Evolutionary conservation across 495 filamentous ascomycete genomes (phyloP), one percentile per base, ranked within the genome.

Genomic region (Rhypophila decipiens): DNA sequence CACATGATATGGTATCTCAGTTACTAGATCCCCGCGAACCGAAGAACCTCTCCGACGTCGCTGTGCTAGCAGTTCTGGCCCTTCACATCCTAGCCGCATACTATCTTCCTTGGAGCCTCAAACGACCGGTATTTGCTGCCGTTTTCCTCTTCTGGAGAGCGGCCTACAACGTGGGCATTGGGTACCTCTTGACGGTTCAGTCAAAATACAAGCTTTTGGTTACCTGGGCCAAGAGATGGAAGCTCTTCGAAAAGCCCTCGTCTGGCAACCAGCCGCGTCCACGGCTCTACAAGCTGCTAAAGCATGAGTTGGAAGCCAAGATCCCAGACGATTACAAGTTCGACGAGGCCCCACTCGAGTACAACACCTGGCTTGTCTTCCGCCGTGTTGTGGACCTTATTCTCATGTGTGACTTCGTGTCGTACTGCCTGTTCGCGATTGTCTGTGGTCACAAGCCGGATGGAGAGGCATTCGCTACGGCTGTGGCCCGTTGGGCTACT

Each of bases 1-100:
- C 93, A 36, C 88, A 96, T 74, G 93, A 98, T 67, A 97, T 97
- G 91, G 93, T 98, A 57, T 94, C 93, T 43, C 93, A 96, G 65
- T 78, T 98, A 17, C 78, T 98, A 50, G 94, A 91, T 46, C 93
- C 93, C n/a, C 86, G 82, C 40, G 82, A 96, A 64, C 90, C 93
- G 4, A 98, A 98, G 72, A 97, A 97, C 58, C 53, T 94, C 34
- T 89, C 88, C 50, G 93, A 98, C 60, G 59, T 81, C 27, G 53
- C 85, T 19, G 88, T 98, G 48, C 72, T 97, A n/a, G 76, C 77
- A n/a, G 76, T 95, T 24, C 72, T 98, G 24, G 86, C 74, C 29
- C 58, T 76, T 21, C 86, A 94, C 55, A 83, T 95, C 51, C 57
- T 83, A 22, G 68, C 80, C 11, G 77, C 90, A 18, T 94, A 82